A percentile compares a stretch with the other conserved stretches of the same genome.
Evolutionary conservation across 768 basidiomycete species (phyloP).

Genomic region (Pholiota microspora): DNA sequence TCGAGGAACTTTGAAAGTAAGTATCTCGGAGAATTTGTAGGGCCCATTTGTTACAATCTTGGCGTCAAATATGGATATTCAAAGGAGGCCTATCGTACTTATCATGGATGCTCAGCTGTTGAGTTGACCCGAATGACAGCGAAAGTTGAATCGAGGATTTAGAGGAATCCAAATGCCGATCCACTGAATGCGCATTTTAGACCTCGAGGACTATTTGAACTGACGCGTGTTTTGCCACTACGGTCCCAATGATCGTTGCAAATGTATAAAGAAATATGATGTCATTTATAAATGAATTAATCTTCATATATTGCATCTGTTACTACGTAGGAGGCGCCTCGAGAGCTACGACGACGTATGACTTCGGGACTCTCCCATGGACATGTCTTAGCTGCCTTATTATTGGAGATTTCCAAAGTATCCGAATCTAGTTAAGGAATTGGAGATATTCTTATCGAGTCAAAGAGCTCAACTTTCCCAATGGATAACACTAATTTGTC

Average conservation of each 20-base stretch:
- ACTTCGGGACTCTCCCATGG: constrained; percentile 5
- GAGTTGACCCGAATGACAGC: neutral
- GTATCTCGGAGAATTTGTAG: constrained; percentile 21
- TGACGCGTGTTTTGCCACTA: neutral
- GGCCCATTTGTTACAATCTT: constrained; percentile 8
- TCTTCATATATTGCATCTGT: neutral
- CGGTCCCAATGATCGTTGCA: neutral
- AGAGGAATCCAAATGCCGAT: neutral
- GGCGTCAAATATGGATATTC: constrained; percentile 7
- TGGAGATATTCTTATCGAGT: constrained; percentile 1
- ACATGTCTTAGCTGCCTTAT: constrained; percentile 1
- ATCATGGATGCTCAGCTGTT: constrained; percentile 4
- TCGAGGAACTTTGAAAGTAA: constrained; percentile 20
- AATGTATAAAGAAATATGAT: neutral
- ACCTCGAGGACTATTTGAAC: constrained; percentile 9
- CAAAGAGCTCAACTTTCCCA: neutral
- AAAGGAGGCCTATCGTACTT: neutral
- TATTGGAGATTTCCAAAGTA: neutral
- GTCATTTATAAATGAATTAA: neutral
- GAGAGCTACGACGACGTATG: constrained; percentile 1
- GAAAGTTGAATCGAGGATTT: neutral
- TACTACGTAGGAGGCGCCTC: neutral
- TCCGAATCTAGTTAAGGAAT: neutral
- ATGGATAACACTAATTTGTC: neutral
- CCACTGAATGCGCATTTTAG: constrained; percentile 4